phyloP scores from a whole-genome alignment of 305 asterid species.

The Salvia sclarea region DNA sequence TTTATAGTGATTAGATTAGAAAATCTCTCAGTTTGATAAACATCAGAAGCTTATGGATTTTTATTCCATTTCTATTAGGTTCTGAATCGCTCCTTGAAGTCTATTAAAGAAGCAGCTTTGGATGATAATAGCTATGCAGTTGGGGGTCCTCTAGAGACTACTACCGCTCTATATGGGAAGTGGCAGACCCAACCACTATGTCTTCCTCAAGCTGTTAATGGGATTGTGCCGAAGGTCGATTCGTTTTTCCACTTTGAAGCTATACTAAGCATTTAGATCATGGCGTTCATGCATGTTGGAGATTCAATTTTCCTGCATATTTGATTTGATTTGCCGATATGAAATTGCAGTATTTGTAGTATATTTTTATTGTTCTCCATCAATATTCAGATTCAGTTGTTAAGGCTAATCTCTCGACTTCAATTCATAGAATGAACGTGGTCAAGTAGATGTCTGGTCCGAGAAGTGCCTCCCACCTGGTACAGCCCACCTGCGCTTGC shows the following conservation, averaged over 20 bases:
- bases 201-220: slow-evolving; percentile 85
- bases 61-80: slow-evolving; percentile 45
- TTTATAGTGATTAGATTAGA: slow-evolving; percentile 22
- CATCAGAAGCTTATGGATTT: slow-evolving; percentile 15
- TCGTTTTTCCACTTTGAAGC: slow-evolving; percentile 8
- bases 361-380: slow-evolving; percentile 13
- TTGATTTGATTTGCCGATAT: not conserved
- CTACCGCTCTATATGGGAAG: slow-evolving; percentile 71
- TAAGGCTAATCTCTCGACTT: slow-evolving; percentile 32
- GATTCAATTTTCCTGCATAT: slow-evolving; percentile 4
- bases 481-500: slow-evolving; percentile 79
- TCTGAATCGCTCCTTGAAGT: slow-evolving; percentile 60
- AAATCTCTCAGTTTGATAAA: slow-evolving; percentile 22
- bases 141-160: slow-evolving; percentile 46
- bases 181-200: slow-evolving; percentile 89
- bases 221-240: slow-evolving; percentile 90
- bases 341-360: not conserved
- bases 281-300: slow-evolving; percentile 14
- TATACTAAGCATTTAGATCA: slow-evolving; percentile 15
- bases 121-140: slow-evolving; percentile 51
- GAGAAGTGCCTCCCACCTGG: slow-evolving; percentile 99
- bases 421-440: slow-evolving; percentile 80
- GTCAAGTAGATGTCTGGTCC: slow-evolving; percentile 97
- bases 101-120: slow-evolving; percentile 47
- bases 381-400: not conserved